Percentiles rank a stretch among this genome's conserved stretches.
Conservation (phyloP, 257 asterid species). For the Solanum stenotomum region DNA sequence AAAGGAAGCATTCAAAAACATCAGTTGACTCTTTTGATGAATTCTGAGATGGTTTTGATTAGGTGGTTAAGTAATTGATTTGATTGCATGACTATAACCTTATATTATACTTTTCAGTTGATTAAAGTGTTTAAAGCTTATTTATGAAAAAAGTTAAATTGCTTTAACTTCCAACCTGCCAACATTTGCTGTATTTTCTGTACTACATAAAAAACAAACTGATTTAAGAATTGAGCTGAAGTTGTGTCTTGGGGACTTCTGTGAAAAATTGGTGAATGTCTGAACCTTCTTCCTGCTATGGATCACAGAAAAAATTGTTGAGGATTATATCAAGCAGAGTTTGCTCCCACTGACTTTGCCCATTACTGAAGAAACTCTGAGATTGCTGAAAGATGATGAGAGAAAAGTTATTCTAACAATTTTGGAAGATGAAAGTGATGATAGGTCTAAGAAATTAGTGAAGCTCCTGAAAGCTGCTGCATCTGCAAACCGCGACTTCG, state of each 20-base stretch:
- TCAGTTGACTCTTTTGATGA: neutral
- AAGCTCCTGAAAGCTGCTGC: constrained; percentile 79
- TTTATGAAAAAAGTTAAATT: neutral
- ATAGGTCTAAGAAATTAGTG: constrained; percentile 38
- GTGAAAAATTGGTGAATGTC: neutral
- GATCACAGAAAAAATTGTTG: constrained; percentile 63
- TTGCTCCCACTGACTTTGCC: constrained; percentile 68
- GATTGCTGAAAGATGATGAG: constrained; percentile 51
- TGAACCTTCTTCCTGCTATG: constrained; percentile 12
- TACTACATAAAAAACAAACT: neutral
- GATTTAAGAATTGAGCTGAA: neutral
- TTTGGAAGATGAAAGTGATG: constrained; percentile 54
- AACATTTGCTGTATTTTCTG: neutral
- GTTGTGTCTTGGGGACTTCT: neutral
- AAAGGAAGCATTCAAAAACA: neutral
- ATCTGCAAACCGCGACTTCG: constrained; percentile 78
- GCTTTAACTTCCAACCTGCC: neutral
- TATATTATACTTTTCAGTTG: neutral
- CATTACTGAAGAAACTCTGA: constrained; percentile 53
- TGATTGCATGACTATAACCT: neutral
- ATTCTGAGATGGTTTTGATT: neutral
- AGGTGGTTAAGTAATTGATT: neutral
- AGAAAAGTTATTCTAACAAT: constrained; percentile 64
- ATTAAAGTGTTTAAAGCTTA: neutral
- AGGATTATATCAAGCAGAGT: constrained; percentile 75